A percentile compares a stretch with the other conserved stretches of the same genome.
Evolutionary conservation across 352 stramenopile species (phyloP).

Genomic region (Pilasporangium apinafurcum): DNA sequence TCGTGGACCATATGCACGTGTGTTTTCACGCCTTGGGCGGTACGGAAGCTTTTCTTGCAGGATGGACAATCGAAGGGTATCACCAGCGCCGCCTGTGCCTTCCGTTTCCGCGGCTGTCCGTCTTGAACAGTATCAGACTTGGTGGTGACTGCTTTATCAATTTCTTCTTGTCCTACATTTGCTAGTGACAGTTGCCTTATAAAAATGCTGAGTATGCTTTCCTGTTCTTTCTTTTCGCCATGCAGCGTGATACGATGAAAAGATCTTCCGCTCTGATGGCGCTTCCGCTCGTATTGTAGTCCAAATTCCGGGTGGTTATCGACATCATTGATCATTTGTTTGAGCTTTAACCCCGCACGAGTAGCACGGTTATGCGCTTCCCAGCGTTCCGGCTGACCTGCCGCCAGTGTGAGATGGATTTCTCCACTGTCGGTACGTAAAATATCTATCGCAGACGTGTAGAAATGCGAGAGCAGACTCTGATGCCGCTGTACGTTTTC

Average conservation of each 20-base stretch:
- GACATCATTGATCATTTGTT: constrained; percentile 39
- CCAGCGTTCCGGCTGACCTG: constrained; percentile 76
- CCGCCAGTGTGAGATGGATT: constrained; percentile 66
- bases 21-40: constrained; percentile 60
- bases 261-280: constrained; percentile 84
- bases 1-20: constrained; percentile 86
- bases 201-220: constrained; percentile 64
- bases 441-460: constrained; percentile 52
- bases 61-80: constrained; percentile 27
- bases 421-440: constrained; percentile 16
- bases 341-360: constrained; percentile 33
- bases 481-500: constrained; percentile 87
- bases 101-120: constrained; percentile 22
- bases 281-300: constrained; percentile 71
- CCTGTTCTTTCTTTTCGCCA: constrained; percentile 59
- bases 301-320: constrained; percentile 23
- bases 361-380: constrained; percentile 43
- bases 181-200: constrained; percentile 2
- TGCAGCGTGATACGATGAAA: constrained; percentile 76
- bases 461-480: constrained; percentile 90
- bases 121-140: background rate
- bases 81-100: constrained; percentile 11
- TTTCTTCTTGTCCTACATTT: background rate
- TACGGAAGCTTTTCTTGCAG: constrained; percentile 69
- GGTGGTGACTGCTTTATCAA: background rate